These are phyloP conservation scores for Alternaria sp. DNA, from an alignment of 2,329 filamentous ascomycete genomes.

Conservation along the genomic window DNA sequence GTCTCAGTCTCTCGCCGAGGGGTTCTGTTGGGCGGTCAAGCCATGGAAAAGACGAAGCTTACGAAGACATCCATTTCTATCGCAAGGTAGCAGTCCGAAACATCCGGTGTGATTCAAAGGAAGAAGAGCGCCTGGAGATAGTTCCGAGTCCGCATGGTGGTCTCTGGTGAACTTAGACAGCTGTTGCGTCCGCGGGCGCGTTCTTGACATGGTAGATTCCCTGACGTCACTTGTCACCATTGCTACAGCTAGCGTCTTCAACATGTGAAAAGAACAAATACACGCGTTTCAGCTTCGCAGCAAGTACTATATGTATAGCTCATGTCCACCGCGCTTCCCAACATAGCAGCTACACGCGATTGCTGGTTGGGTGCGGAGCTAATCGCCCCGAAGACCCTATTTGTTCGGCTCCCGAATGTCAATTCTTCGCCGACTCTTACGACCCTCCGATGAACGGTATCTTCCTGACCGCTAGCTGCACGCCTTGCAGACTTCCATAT, in stretches of 20 bases:
- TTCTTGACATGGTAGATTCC: background rate
- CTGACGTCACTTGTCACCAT: background rate
- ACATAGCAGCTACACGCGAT: background rate
- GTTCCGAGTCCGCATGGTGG: background rate
- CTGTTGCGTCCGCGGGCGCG: background rate
- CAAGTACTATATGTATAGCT: background rate
- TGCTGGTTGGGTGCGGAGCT: background rate
- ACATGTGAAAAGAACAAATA: background rate
- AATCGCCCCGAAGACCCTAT: conserved; percentile 3
- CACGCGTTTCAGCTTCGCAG: background rate
- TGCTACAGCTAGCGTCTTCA: background rate
- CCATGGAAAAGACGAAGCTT: background rate
- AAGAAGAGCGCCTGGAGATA: background rate
- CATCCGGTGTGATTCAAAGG: background rate
- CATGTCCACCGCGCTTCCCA: background rate
- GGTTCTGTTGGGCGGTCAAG: background rate
- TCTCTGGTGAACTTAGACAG: background rate
- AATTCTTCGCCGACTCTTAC: background rate
- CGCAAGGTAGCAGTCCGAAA: background rate
- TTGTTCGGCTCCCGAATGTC: background rate
- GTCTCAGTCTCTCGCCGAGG: background rate
- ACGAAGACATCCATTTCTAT: background rate
- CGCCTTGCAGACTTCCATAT: conserved; percentile 1
- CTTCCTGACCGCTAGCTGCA: conserved; percentile 1
- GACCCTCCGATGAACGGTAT: background rate